These are phyloP conservation scores for Ophiostoma australiae DNA, from an alignment of 2,329 filamentous ascomycete genomes.

Conservation along the genomic window DNA sequence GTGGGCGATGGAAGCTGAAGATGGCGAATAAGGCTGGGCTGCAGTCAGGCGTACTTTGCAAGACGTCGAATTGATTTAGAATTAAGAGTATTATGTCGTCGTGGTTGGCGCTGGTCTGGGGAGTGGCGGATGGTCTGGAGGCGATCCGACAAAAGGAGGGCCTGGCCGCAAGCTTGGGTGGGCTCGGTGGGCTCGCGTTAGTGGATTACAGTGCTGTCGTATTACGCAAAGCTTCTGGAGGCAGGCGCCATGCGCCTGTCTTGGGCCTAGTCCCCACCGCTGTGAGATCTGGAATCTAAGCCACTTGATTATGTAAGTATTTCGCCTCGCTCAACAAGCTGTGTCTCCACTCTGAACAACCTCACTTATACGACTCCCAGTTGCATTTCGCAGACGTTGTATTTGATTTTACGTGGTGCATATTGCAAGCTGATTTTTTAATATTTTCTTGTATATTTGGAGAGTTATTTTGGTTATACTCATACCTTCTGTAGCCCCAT, in stretches of 20 bases:
- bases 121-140: conserved; percentile 16
- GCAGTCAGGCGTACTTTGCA: neutral
- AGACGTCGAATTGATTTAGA: neutral
- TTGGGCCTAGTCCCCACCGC: neutral
- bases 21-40: neutral
- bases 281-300: neutral
- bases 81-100: neutral
- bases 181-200: neutral
- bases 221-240: conserved; percentile 7
- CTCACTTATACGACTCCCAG: neutral
- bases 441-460: neutral
- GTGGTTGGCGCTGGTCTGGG: neutral
- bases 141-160: conserved; percentile 3
- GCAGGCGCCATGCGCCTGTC: conserved; percentile 1
- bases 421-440: neutral
- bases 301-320: conserved; percentile 8
- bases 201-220: conserved; percentile 3
- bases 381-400: neutral
- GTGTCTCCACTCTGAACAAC: neutral
- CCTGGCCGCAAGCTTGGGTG: conserved; percentile 13
- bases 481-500: too few relatives aligned
- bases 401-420: neutral
- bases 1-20: neutral
- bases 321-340: neutral
- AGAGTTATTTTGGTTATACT: too few relatives aligned